Evolutionary conservation across 768 basidiomycete genomes (phyloP), one percentile per base, ranked within the genome.

Genomic region (Trametopsis cervina): DNA sequence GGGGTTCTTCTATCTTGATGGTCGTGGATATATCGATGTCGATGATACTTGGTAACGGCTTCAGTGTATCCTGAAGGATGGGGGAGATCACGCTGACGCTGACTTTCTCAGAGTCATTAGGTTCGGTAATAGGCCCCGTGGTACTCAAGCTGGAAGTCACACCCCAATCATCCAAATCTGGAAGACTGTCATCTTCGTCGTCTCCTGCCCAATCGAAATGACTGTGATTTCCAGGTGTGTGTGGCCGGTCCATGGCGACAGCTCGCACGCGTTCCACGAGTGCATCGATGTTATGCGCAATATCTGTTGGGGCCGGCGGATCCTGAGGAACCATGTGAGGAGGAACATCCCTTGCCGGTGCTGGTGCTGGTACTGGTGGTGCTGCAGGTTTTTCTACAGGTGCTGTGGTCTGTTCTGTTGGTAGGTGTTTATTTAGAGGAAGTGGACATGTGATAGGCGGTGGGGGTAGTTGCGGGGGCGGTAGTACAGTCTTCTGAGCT

Each of bases 161-260:
- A 17, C 83, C 87, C 89, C 89, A 92, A 60, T 92, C 89, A 60
- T 91, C 79, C 22, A 92, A 71, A 64, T 89, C 86, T 4, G 89
- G 89, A 2, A 92, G 69, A 52, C 76, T 81, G 51, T 78, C 77
- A 53, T 91, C 29, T 33, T 33, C 88, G 48, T 92, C 89, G 55
- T 90, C 87, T 27, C 83, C 84, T 36, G 89, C 89, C 89, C 89
- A 92, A 64, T 91, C 88, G 49, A 90, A 33, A 33, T 33, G 29
- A 33, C 29, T 84, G 54, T 90, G 87, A 49, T 80, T 85, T 26
- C 81, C 83, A 12, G 85, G 85, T 1, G 85, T 84, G 13, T 76
- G 67, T 11, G 85, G 81, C 38, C 84, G 69, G 33, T 65, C 80
- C 79, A 88, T 85, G 7, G 85, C 84, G 5, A 80, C 78, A 7